Conservation (phyloP, 2,329 filamentous ascomycete genomes). For the Ophiostoma ips region DNA sequence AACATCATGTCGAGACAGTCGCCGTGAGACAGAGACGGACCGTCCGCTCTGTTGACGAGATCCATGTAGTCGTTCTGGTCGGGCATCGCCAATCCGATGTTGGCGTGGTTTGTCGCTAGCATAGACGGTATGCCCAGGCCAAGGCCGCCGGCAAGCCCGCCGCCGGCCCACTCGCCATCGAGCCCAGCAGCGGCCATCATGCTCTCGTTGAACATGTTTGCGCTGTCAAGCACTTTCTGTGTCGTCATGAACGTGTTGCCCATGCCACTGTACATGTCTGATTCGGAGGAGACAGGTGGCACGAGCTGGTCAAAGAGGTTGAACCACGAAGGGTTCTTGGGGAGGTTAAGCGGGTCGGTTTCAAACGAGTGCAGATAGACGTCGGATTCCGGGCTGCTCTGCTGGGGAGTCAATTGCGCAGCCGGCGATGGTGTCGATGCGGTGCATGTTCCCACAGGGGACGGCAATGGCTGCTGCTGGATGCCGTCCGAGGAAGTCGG, state of each 20-base stretch:
- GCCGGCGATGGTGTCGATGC: neutral
- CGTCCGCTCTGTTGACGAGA: neutral
- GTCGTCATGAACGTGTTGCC: slow-evolving; percentile 15
- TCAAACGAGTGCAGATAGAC: neutral
- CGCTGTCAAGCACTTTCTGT: slow-evolving; percentile 4
- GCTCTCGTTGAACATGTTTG: slow-evolving; percentile 1
- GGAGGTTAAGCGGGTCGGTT: neutral
- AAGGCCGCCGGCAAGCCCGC: neutral
- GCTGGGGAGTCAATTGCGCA: neutral
- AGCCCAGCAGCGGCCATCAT: slow-evolving; percentile 2
- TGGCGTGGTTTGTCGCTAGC: neutral
- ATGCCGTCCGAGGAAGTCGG: neutral
- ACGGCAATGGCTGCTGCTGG: slow-evolving; percentile 3
- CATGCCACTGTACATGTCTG: slow-evolving; percentile 14
- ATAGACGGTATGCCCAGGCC: neutral
- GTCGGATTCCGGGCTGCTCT: slow-evolving; percentile 3
- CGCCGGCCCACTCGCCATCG: neutral
- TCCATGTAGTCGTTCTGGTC: slow-evolving; percentile 3
- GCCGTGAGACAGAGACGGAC: neutral
- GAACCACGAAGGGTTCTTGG: slow-evolving; percentile 4
- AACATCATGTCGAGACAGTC: neutral
- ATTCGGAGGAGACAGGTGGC: neutral
- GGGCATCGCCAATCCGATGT: neutral
- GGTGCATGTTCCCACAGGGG: slow-evolving; percentile 1
- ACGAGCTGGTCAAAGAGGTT: slow-evolving; percentile 8